Percentiles rank a stretch among this genome's conserved stretches.
Conservation (phyloP, 495 filamentous ascomycete species). For the Penicillium lividum region DNA sequence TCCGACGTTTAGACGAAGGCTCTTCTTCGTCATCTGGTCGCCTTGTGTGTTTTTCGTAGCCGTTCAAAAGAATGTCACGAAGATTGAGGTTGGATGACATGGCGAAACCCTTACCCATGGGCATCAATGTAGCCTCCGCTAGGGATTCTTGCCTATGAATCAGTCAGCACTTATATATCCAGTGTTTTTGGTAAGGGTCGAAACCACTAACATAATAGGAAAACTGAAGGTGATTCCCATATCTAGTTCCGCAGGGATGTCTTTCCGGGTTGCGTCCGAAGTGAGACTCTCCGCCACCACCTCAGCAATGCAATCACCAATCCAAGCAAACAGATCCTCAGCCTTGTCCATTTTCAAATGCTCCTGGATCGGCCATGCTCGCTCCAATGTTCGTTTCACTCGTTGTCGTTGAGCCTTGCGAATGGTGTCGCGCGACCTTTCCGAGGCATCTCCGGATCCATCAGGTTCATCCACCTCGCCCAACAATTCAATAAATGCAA, state of each 20-base stretch:
- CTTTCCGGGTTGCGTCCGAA: constrained; percentile 43
- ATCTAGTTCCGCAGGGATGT: constrained; percentile 58
- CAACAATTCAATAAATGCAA: constrained; percentile 73
- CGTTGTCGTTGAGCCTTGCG: constrained; percentile 50
- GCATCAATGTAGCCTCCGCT: constrained; percentile 75
- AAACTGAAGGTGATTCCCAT: constrained; percentile 88
- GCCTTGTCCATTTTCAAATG: constrained; percentile 76
- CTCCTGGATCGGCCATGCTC: constrained; percentile 76
- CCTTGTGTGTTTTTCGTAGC: constrained; percentile 63
- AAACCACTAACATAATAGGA: constrained; percentile 67
- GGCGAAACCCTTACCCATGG: constrained; percentile 87
- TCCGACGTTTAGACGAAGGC: constrained; percentile 47
- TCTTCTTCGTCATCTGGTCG: constrained; percentile 47
- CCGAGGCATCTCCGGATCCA: constrained; percentile 35
- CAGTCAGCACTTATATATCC: constrained; percentile 15
- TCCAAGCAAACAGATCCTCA: constrained; percentile 76
- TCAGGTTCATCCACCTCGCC: constrained; percentile 47
- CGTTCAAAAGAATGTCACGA: constrained; percentile 63
- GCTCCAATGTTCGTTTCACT: constrained; percentile 63
- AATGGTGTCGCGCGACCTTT: constrained; percentile 43
- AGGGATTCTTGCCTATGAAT: constrained; percentile 67
- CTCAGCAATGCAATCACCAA: constrained; percentile 72
- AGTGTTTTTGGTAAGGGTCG: not conserved
- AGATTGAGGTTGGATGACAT: constrained; percentile 73
- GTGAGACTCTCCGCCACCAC: constrained; percentile 60